A percentile compares a stretch with the other conserved stretches of the same genome.
Evolutionary conservation across 2,329 filamentous ascomycete species (phyloP).

Genomic region (Fusarium longipes): DNA sequence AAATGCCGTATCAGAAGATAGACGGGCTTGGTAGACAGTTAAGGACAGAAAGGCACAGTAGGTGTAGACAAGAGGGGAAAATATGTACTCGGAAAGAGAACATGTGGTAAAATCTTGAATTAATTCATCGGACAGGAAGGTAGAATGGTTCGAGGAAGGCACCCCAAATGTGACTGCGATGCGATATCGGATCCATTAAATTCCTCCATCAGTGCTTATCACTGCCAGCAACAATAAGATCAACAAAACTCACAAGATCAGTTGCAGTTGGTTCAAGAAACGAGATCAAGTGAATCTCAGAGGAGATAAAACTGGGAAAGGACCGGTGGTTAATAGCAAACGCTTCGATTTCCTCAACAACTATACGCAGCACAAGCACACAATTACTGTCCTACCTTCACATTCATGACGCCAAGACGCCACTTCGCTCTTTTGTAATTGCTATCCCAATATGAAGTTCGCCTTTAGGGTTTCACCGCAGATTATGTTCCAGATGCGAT

Average conservation of each 20-base stretch:
- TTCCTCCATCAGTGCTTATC: conserved; percentile 4
- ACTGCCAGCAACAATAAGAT: conserved; percentile 3
- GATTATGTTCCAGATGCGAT: conserved; percentile 34
- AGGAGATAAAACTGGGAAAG: not conserved
- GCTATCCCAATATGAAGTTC: not conserved
- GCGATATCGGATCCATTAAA: not conserved
- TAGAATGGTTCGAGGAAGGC: not conserved
- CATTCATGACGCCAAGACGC: conserved; percentile 7
- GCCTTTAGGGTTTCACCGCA: conserved; percentile 35
- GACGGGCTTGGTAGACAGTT: not conserved
- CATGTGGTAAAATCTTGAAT: not conserved
- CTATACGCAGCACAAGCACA: conserved; percentile 28
- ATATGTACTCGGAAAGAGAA: not conserved
- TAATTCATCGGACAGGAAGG: not conserved
- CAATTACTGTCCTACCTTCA: conserved; percentile 32
- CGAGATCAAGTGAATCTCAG: not conserved
- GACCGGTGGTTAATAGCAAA: not conserved
- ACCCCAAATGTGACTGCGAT: not conserved
- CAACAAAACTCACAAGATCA: not conserved
- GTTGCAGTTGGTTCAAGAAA: not conserved
- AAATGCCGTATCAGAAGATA: not conserved
- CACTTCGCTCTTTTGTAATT: conserved; percentile 6
- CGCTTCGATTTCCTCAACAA: conserved; percentile 1
- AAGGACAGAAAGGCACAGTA: not conserved
- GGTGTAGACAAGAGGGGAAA: no score